These are phyloP conservation scores for Plasmodium knowlesi DNA, from an alignment of 169 alveolate genomes.

Conservation along the genomic window DNA sequence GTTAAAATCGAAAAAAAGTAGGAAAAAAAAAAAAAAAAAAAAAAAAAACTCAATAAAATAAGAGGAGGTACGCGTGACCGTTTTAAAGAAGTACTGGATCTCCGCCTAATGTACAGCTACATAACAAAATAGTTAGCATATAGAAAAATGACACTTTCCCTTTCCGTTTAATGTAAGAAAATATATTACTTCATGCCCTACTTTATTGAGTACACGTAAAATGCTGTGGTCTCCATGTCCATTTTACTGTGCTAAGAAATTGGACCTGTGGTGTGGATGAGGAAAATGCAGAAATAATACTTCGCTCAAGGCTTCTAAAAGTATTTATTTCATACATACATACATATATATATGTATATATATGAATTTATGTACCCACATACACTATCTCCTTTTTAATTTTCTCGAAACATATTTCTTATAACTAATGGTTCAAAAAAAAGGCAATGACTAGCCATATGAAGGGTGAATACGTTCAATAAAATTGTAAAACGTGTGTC, in stretches of 20 bases:
- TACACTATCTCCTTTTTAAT: background rate
- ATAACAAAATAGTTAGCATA: background rate
- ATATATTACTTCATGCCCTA: background rate
- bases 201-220: background rate
- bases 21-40: background rate
- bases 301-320: background rate
- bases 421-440: background rate
- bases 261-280: background rate
- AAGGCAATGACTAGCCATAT: background rate
- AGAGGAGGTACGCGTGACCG: background rate
- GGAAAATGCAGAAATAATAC: background rate
- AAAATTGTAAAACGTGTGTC: background rate
- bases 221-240: background rate
- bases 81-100: background rate
- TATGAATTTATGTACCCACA: no score
- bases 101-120: background rate
- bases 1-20: no score
- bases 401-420: background rate
- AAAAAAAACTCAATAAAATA: background rate
- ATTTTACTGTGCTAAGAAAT: background rate
- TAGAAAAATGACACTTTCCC: background rate
- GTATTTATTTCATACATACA: background rate
- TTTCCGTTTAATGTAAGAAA: background rate
- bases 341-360: background rate
- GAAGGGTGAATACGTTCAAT: background rate